Evolutionary conservation across 305 asterid species (phyloP), one percentile per base, ranked within the genome.

Genomic region (Fraxinus xanthoxyloides): DNA sequence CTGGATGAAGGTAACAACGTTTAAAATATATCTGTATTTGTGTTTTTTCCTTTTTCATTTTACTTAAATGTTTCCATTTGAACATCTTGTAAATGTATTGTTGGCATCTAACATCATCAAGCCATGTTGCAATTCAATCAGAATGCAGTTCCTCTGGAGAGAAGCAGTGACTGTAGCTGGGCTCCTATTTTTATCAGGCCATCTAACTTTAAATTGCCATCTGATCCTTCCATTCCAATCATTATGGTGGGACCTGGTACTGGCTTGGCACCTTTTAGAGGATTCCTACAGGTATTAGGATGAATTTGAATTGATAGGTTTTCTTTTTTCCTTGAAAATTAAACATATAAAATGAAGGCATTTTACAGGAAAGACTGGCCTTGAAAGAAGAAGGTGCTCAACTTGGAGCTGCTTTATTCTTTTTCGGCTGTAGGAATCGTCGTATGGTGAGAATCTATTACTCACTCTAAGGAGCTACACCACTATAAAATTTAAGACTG

Each of bases 211-310:
- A 93, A 88, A 72, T 85, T 93, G 75, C 97, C 97, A 23, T 83
- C 86, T 83, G 94, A 90, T 84, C 87, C 97, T 76, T 89, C 90
- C 51, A 78, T 76, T 77, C 97, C 97, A 54, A 84, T 93, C 56
- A 81, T 93, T 78, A 93, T 93, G 97, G 89, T 93, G 38, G 97
- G 97, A 69, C 97, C 96, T 74, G 97, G 97, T 35, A 93, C 97
- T 82, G 97, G 97, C 76, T 88, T 93, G 93, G 97, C 97, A 77
- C 97, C 97, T 77, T 93, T 93, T 63, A 92, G 97, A 84, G 97
- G 97, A 81, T 93, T 93, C 83, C 87, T 92, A 69, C 95, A 91
- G 94, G 97, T 91, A 82, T 24, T 10, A 32, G 40, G 36, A 75
- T 38, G 76, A 51, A 65, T 31, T 79, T 63, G 31, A 77, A 32